Base-by-base conservation (phyloP, 2,329 filamentous ascomycete genomes). In the Penicillium occitanis region DNA sequence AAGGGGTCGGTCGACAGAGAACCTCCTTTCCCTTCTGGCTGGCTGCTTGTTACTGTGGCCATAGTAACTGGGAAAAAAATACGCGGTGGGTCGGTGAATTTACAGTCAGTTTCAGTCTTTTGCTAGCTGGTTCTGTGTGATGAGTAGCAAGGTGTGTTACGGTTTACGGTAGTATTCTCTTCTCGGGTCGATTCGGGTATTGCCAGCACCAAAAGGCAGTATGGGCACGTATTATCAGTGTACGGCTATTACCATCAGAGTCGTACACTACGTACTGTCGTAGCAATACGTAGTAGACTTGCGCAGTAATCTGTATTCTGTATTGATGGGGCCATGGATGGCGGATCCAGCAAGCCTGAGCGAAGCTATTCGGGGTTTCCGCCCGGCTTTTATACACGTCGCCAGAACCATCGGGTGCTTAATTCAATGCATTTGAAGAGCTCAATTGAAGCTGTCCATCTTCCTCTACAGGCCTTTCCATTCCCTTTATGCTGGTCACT, bases 21-120 rank as follows among this genome's bases (percentile, higher is more conserved):
- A 35, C 33, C 33, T 35, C 33, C 33, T 35, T 35, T 35, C 33
- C 33, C 33, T 35, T 35, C 33, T 35, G 33, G 33, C 33, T 53
- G 69, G 33, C 33, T 53, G 69, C 68, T 71, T 72, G 73, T 71
- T 50, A 25, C 63, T 61, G 63, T 65, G 58, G 48, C 50, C 58
- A 57, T 35, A 63, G 33, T 58, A 50, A 40, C 53, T 40, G 53
- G 11, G 33, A 33, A 59, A 51, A 25, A 30, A 66, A 30, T 66
- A 63, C 61, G 35, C 33, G 22, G 61, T 63, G 61, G 61, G 61
- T 55, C 53, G 30, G 30, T 57, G 53, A 22, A 22, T 57, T 53
- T 57, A 57, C 53, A 22, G 28, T 11, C 30, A 13, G 30, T 55
- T 55, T 35, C 48, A 51, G 48, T 17, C 25, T 51, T 28, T 30